Evolutionary conservation across 2,329 filamentous ascomycete species (phyloP).

Genomic region (Talaromyces sp.): DNA sequence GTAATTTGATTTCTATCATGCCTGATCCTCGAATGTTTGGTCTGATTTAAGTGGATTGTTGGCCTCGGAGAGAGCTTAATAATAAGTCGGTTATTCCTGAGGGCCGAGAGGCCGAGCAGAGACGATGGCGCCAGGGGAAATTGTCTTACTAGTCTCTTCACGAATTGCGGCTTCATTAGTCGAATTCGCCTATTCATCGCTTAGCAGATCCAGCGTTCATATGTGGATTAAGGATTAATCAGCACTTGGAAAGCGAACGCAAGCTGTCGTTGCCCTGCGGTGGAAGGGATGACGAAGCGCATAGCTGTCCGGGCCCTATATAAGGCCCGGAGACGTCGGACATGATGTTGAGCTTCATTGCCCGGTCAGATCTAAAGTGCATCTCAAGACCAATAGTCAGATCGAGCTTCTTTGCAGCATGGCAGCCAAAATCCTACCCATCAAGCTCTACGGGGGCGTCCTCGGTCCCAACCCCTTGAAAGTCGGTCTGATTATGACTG

Average conservation of each 20-base stretch:
- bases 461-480: constrained; percentile 21
- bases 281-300: background rate
- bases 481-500: constrained; percentile 26
- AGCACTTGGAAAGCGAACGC: background rate
- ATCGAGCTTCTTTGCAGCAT: background rate
- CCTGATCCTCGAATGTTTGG: too few species aligned
- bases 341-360: background rate
- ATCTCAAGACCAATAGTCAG: background rate
- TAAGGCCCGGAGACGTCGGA: background rate
- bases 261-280: background rate
- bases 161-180: background rate
- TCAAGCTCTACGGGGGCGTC: constrained; percentile 7
- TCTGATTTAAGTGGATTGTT: too few species aligned
- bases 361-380: background rate
- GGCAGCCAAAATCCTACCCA: background rate
- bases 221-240: background rate
- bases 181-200: background rate
- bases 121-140: background rate
- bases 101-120: background rate
- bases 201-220: background rate
- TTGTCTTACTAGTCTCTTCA: background rate
- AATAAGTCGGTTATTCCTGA: background rate
- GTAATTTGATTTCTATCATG: too few species aligned
- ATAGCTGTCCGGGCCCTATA: background rate
- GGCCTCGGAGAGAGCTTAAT: background rate